Conservation (phyloP, 164 flowering plant species). For the Echeveria elegans region DNA sequence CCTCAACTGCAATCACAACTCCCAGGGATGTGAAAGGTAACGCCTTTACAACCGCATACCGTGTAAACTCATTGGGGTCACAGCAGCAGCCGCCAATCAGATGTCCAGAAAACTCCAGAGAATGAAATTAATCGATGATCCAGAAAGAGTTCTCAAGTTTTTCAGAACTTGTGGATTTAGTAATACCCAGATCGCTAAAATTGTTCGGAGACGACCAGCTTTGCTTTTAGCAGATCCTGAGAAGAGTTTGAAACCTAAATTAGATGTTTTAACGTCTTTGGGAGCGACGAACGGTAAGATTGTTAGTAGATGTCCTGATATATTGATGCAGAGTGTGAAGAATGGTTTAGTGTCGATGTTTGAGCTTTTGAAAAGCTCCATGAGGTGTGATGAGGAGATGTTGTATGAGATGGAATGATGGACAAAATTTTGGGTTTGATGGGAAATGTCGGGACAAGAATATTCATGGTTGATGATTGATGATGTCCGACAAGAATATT, state of each 20-base stretch:
- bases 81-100: neutral
- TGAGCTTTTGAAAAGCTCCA: too few species aligned
- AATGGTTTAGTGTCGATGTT: too few species aligned
- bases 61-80: conserved; percentile 1
- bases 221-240: neutral
- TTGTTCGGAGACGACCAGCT: neutral
- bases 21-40: neutral
- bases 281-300: too few species aligned
- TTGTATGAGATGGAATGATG: neutral
- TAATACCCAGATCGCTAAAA: neutral
- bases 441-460: too few species aligned
- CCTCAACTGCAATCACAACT: neutral
- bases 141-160: neutral
- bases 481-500: too few species aligned
- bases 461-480: too few species aligned
- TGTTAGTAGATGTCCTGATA: too few species aligned
- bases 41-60: conserved; percentile 5
- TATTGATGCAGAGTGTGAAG: too few species aligned
- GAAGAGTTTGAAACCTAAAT: conserved; percentile 5
- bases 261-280: neutral
- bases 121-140: conserved; percentile 4
- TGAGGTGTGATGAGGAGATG: neutral
- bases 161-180: neutral
- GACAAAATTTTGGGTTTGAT: too few species aligned
- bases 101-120: neutral